Conservation (phyloP, 306 rosid genomes). For the Quercus glauca region DNA sequence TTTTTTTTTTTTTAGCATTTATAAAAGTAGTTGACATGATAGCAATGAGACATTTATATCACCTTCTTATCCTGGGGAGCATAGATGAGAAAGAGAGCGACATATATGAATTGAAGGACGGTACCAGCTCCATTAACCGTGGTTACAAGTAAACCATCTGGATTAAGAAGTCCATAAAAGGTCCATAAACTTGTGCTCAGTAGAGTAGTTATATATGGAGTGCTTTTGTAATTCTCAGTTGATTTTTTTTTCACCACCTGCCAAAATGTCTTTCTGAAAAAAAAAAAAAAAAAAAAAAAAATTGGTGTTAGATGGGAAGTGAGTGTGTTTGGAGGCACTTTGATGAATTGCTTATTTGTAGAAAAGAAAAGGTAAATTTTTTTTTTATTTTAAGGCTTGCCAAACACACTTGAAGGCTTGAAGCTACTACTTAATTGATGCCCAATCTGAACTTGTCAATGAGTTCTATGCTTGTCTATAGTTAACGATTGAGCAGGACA, state of each 20-base stretch:
- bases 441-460: too few relatives aligned
- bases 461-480: too few relatives aligned
- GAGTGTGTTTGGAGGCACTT: too few relatives aligned
- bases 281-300: not conserved
- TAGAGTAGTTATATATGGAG: constrained; percentile 46
- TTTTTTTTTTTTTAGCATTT: too few relatives aligned
- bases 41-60: not conserved
- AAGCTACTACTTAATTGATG: too few relatives aligned
- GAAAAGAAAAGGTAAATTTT: too few relatives aligned
- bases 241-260: constrained; percentile 54
- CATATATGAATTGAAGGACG: constrained; percentile 34
- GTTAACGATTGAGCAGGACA: too few relatives aligned
- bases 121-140: constrained; percentile 55
- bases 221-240: constrained; percentile 40
- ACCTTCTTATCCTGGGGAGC: constrained; percentile 55
- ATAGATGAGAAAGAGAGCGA: constrained; percentile 40
- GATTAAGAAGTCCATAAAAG: constrained; percentile 50
- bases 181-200: constrained; percentile 56
- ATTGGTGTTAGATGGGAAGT: too few relatives aligned
- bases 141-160: constrained; percentile 32
- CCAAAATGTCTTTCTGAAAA: constrained; percentile 38
- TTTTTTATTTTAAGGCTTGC: too few relatives aligned
- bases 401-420: too few relatives aligned
- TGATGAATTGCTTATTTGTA: too few relatives aligned
- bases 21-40: not conserved